Evolutionary conservation across 805 yeast species (phyloP).

Genomic region (Candida krabiensis): DNA sequence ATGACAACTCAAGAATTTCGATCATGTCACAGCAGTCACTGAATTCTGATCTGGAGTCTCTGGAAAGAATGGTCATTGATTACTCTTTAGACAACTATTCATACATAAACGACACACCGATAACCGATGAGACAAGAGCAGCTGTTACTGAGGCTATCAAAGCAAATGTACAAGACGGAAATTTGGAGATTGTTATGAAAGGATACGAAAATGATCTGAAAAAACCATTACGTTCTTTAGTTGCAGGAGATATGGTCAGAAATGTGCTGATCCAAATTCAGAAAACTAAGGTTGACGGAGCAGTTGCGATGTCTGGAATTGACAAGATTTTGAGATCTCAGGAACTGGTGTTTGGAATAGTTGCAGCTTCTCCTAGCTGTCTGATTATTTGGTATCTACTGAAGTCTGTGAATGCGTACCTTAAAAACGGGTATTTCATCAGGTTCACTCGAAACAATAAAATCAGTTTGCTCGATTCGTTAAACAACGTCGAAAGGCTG

Average conservation of each 20-base stretch:
- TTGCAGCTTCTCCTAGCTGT: conserved; percentile 83
- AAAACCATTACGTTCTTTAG: conserved; percentile 60
- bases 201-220: conserved; percentile 77
- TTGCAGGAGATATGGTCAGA: conserved; percentile 72
- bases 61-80: conserved; percentile 86
- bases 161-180: conserved; percentile 63
- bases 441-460: conserved; percentile 35
- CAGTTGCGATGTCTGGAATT: conserved; percentile 84
- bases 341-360: conserved; percentile 89
- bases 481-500: conserved; percentile 44
- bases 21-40: conserved; percentile 78
- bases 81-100: conserved; percentile 46
- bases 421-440: conserved; percentile 38
- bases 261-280: conserved; percentile 89
- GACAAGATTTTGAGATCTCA: conserved; percentile 88
- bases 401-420: conserved; percentile 29
- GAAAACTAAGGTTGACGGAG: conserved; percentile 94
- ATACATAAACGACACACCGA: conserved; percentile 6
- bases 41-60: conserved; percentile 71
- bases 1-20: conserved; percentile 69
- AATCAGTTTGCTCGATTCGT: conserved; percentile 38
- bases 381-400: conserved; percentile 52
- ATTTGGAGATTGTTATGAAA: conserved; percentile 74
- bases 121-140: conserved; percentile 17
- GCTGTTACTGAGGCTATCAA: conserved; percentile 33